phyloP scores from a whole-genome alignment of 495 filamentous ascomycete species.

The Podospora conica region DNA sequence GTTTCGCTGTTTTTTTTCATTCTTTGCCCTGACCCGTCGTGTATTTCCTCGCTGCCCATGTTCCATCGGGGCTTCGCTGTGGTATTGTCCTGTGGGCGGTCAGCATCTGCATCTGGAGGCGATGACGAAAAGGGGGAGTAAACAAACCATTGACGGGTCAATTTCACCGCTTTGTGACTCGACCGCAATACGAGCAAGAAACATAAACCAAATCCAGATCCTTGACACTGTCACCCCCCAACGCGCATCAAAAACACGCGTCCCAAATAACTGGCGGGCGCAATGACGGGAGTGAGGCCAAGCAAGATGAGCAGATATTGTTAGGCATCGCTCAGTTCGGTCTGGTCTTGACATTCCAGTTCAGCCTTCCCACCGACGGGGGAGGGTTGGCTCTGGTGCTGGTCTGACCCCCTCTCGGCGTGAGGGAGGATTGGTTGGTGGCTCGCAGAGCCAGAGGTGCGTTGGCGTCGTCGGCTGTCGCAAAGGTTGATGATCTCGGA shows the following conservation, averaged over 20 bases:
- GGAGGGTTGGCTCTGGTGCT: not conserved
- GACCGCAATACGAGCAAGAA: not conserved
- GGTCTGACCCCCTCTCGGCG: not conserved
- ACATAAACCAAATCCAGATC: not conserved
- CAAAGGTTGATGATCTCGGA: not conserved
- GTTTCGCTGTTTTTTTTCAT: not conserved
- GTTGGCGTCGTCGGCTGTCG: not conserved
- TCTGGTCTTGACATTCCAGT: not conserved
- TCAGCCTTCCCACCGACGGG: not conserved
- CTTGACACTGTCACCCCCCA: not conserved
- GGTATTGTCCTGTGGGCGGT: not conserved
- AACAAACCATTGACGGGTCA: not conserved
- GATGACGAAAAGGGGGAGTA: not conserved
- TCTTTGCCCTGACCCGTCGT: not conserved
- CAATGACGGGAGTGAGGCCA: not conserved
- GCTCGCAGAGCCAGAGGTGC: not conserved
- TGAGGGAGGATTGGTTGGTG: not conserved
- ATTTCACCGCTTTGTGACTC: not conserved
- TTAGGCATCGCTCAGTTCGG: not conserved
- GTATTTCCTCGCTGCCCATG: not conserved
- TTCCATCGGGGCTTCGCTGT: not conserved
- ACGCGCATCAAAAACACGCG: not conserved
- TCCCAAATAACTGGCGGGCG: not conserved
- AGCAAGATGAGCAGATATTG: not conserved
- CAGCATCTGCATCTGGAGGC: too few species aligned